phyloP scores from a whole-genome alignment of 805 yeast species.

The Yarrowia sp. region DNA sequence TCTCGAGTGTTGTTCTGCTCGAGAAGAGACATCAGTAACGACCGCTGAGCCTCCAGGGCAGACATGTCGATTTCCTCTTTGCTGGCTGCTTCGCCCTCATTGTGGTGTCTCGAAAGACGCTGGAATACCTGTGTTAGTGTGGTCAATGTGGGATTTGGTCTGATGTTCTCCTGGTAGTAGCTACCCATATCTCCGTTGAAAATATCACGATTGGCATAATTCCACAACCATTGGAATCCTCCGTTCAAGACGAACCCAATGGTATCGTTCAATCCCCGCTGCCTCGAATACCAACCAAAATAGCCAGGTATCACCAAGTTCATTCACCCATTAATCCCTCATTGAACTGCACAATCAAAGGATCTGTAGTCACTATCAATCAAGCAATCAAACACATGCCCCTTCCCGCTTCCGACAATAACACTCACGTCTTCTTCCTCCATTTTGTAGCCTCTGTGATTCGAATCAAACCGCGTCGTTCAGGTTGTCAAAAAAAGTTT shows the following conservation, averaged over 20 bases:
- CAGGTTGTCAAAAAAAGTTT: not conserved
- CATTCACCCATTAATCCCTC: not conserved
- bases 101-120: conserved; percentile 10
- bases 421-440: conserved; percentile 17
- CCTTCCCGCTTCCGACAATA: not conserved
- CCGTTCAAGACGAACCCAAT: not conserved
- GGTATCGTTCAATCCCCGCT: not conserved
- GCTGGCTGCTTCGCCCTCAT: not conserved
- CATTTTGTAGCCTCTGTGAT: not conserved
- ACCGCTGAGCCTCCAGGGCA: not conserved
- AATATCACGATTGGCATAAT: not conserved
- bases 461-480: not conserved
- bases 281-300: not conserved
- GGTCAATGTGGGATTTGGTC: too few relatives aligned
- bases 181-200: too few relatives aligned
- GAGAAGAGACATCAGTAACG: not conserved
- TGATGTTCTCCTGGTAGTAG: too few relatives aligned
- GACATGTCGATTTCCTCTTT: not conserved
- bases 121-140: conserved; percentile 19
- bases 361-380: not conserved
- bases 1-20: conserved; percentile 17
- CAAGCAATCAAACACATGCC: not conserved
- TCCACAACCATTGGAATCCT: not conserved
- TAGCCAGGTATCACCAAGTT: too few relatives aligned
- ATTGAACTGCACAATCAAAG: not conserved